These are phyloP conservation scores for Zygoascus sp. DNA, from an alignment of 1,139 yeast genomes.

Conservation along the genomic window DNA sequence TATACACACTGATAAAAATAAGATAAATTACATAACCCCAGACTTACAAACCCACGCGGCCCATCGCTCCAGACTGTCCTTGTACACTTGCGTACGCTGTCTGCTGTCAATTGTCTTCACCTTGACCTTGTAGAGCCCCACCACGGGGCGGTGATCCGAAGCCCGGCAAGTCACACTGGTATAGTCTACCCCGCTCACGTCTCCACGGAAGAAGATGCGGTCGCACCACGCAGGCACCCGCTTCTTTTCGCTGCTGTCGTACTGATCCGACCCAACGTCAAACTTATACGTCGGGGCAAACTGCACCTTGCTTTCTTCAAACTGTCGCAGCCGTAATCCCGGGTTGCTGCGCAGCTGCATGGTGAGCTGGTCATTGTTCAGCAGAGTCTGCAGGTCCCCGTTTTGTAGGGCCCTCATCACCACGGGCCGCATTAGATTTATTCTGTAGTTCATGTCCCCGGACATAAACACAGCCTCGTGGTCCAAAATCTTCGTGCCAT, in stretches of 20 bases:
- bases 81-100: conserved; percentile 46
- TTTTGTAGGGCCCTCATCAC: conserved; percentile 55
- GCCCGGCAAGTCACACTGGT: conserved; percentile 39
- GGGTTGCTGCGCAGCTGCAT: conserved; percentile 68
- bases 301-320: conserved; percentile 67
- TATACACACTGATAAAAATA: too few relatives aligned
- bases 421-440: conserved; percentile 61
- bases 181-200: conserved; percentile 27
- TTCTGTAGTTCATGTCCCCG: conserved; percentile 90
- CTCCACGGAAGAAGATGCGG: conserved; percentile 63
- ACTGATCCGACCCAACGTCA: conserved; percentile 71
- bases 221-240: conserved; percentile 98
- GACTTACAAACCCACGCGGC: conserved; percentile 13
- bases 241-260: conserved; percentile 86
- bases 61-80: conserved; percentile 35
- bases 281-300: conserved; percentile 92
- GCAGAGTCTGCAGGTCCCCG: conserved; percentile 50
- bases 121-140: conserved; percentile 62
- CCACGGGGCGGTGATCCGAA: conserved; percentile 93
- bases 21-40: too few relatives aligned
- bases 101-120: conserved; percentile 62
- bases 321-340: conserved; percentile 57
- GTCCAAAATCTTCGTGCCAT: conserved; percentile 49
- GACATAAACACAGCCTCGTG: conserved; percentile 88
- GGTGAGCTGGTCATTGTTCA: conserved; percentile 72